Base-by-base conservation (phyloP, 2,329 filamentous ascomycete genomes). In the Talaromyces sp. region DNA sequence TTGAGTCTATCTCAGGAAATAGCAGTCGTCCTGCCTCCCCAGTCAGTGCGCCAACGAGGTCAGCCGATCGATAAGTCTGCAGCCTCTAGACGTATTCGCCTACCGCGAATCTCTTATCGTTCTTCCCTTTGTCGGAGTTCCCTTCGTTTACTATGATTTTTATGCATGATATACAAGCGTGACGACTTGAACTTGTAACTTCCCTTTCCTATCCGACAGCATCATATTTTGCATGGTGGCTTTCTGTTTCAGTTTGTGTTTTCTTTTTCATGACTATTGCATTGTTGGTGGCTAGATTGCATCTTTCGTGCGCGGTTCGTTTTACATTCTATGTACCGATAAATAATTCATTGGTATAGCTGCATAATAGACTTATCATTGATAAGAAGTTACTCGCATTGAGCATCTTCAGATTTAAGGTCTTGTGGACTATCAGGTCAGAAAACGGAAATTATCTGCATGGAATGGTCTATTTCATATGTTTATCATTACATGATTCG, bases 1-100 rank as follows among this genome's bases (percentile, higher is more conserved):
- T 88, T 65, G 86, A 88, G 19, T 27, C 60, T 13, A 19, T 43
- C 6, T 22, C 51, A 29, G 38, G 31, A 25, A 45, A 27, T n/a
- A 2, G 38, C 4, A 63, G 53, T 29, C 51, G 60, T 17, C 54
- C 60, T 34, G 31, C 38, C 6, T 66, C 64, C 15, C 59, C 64
- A 15, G 61, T 61, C 22, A 45, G 22, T 34, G 38, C 31, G 5
- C 61, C 64, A 2, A 29, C 45, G 29, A 40, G 49, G 45, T 63
- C 61, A 15, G 36, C 61, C 3, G 61, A 63, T 11, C 61, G 61
- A 34, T 43, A 56, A 25, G n/a, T n/a, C 11, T 45, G 19, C 25
- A 2, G 3, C 3, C 7, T 38, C 38, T n/a, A 22, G 10, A 15
- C 47, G 15, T 5, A 10, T 31, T 17, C n/a, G 25, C 34, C 19